phyloP scores from a whole-genome alignment of 805 yeast genomes.

The Torulaspora microellipsoides region DNA sequence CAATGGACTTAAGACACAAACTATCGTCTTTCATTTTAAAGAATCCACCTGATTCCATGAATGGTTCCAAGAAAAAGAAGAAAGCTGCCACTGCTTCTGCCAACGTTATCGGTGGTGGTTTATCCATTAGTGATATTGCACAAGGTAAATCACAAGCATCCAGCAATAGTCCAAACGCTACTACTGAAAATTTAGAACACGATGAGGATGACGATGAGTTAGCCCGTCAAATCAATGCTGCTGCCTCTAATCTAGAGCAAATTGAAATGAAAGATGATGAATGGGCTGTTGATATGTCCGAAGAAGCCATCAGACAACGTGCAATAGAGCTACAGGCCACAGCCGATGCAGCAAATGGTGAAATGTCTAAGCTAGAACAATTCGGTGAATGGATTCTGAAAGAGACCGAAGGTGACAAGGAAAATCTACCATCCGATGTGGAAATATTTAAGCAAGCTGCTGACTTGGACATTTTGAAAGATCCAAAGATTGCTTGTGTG shows the following conservation, averaged over 20 bases:
- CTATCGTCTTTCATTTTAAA: slow-evolving; percentile 81
- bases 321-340: slow-evolving; percentile 80
- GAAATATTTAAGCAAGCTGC: slow-evolving; percentile 88
- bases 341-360: slow-evolving; percentile 40
- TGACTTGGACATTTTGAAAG: slow-evolving; percentile 67
- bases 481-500: slow-evolving; percentile 79
- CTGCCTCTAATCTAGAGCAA: slow-evolving; percentile 65
- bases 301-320: slow-evolving; percentile 91
- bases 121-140: slow-evolving; percentile 73
- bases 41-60: slow-evolving; percentile 72
- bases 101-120: slow-evolving; percentile 83
- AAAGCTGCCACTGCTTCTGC: slow-evolving; percentile 87
- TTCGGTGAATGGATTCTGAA: slow-evolving; percentile 85
- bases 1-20: slow-evolving; percentile 80
- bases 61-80: slow-evolving; percentile 54
- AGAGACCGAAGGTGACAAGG: slow-evolving; percentile 47
- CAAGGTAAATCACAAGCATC: slow-evolving; percentile 41
- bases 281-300: slow-evolving; percentile 97
- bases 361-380: slow-evolving; percentile 53
- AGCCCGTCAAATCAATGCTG: slow-evolving; percentile 76
- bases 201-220: slow-evolving; percentile 64
- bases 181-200: slow-evolving; percentile 29
- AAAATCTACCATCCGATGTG: slow-evolving; percentile 70
- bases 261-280: slow-evolving; percentile 78
- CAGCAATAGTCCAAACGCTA: slow-evolving; percentile 8